Percentiles rank a stretch among this genome's conserved stretches.
These are phyloP conservation scores for Bryoerythrophyllum caledonicum DNA, from an alignment of 225 moss, liverwort and hornwort species.

Conservation along the genomic window DNA sequence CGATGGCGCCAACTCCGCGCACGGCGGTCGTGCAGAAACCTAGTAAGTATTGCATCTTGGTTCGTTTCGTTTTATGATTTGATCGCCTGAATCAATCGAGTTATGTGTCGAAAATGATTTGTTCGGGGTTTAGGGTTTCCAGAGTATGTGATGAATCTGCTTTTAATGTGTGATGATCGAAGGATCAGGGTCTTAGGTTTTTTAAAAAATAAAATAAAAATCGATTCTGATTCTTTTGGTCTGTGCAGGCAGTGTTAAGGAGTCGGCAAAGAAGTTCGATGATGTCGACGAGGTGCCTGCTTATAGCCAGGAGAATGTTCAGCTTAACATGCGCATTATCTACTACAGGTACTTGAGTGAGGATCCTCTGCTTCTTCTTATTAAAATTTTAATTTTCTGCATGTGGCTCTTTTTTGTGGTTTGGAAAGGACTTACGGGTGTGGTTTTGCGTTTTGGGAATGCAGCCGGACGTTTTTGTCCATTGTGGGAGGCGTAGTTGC, in stretches of 20 bases:
- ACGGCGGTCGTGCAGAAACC: conserved; percentile 30
- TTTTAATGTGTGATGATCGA: background rate
- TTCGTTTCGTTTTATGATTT: background rate
- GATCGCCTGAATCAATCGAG: background rate
- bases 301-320: conserved; percentile 89
- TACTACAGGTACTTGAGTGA: conserved; percentile 68
- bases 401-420: background rate
- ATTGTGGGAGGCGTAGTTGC: conserved; percentile 90
- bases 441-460: conserved; percentile 26
- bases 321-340: conserved; percentile 86
- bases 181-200: background rate
- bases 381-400: background rate
- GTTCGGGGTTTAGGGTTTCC: conserved; percentile 11
- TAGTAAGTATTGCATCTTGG: conserved; percentile 19
- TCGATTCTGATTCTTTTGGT: background rate
- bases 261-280: conserved; percentile 65
- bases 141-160: background rate
- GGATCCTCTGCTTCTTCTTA: background rate
- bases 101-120: background rate
- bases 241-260: conserved; percentile 44
- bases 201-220: too few relatives aligned
- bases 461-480: conserved; percentile 96
- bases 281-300: conserved; percentile 67
- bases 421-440: conserved; percentile 12
- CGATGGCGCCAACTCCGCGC: conserved; percentile 56